Evolutionary conservation across 192 early-diverging fungal genomes (phyloP).

Genomic region (Gryganskiella cystojenkinii): DNA sequence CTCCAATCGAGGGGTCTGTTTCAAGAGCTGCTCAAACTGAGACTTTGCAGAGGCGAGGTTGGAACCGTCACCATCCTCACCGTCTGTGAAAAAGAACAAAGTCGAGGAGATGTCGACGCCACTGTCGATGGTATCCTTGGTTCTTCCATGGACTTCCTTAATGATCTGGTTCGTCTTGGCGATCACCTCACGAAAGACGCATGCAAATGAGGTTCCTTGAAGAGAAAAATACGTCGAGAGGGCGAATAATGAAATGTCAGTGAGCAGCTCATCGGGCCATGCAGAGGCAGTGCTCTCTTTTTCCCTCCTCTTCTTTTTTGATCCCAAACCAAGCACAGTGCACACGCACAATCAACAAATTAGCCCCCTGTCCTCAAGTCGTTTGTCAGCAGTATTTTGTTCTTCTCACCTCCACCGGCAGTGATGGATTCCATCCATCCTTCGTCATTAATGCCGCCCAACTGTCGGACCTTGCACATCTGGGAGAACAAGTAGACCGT

Average conservation of each 20-base stretch:
- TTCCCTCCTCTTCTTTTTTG: no score
- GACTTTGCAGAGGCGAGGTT: not conserved
- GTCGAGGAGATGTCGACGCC: conserved; percentile 27
- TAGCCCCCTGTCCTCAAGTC: no score
- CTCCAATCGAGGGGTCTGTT: conserved; percentile 14
- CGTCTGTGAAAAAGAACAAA: conserved; percentile 57
- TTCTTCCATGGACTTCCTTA: conserved; percentile 1
- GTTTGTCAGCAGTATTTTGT: no score
- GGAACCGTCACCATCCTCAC: conserved; percentile 9
- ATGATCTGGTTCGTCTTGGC: conserved; percentile 2
- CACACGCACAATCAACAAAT: no score
- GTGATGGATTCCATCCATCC: conserved; percentile 22
- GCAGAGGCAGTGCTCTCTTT: not conserved
- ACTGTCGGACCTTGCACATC: conserved; percentile 29
- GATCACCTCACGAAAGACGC: conserved; percentile 36
- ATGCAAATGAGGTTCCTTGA: conserved; percentile 47
- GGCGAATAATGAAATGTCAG: not conserved
- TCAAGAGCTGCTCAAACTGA: conserved; percentile 3
- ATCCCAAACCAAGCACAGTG: no score
- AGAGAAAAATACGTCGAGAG: not conserved
- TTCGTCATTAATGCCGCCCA: conserved; percentile 16
- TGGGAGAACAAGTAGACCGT: conserved; percentile 39
- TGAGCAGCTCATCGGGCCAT: not conserved
- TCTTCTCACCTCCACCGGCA: conserved; percentile 45
- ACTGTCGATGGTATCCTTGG: no score